phyloP scores from a whole-genome alignment of 2,329 filamentous ascomycete genomes.

The Aspergillus thermomutatus region DNA sequence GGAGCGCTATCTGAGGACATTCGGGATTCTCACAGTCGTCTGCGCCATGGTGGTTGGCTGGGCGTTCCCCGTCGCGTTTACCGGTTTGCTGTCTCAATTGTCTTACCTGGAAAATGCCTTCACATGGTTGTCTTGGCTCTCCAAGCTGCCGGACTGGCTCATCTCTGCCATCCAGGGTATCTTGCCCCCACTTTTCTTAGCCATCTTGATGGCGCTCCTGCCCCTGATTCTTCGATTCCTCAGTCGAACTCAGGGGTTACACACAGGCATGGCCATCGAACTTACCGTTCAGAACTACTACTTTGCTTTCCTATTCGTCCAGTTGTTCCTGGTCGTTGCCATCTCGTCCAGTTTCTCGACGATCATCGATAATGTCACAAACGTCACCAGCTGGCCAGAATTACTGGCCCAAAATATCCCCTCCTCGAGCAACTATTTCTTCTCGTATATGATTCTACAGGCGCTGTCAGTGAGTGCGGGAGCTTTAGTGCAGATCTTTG shows the following conservation, averaged over 20 bases:
- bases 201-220: slow-evolving; percentile 73
- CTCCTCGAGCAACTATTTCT: slow-evolving; percentile 91
- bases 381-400: slow-evolving; percentile 66
- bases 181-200: slow-evolving; percentile 72
- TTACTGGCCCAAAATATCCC: slow-evolving; percentile 77
- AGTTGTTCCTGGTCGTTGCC: slow-evolving; percentile 90
- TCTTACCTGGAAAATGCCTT: slow-evolving; percentile 64
- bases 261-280: slow-evolving; percentile 74
- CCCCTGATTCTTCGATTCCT: slow-evolving; percentile 75
- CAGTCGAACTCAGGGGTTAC: slow-evolving; percentile 70
- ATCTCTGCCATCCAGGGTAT: slow-evolving; percentile 78
- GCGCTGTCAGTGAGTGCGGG: slow-evolving; percentile 87
- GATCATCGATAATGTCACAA: slow-evolving; percentile 60
- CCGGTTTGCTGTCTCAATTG: slow-evolving; percentile 76
- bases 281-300: slow-evolving; percentile 90
- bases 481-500: slow-evolving; percentile 78
- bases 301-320: slow-evolving; percentile 90
- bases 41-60: slow-evolving; percentile 78
- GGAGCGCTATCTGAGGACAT: slow-evolving; percentile 74
- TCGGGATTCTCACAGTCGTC: slow-evolving; percentile 63
- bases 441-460: slow-evolving; percentile 96
- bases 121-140: slow-evolving; percentile 68
- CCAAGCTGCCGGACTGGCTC: slow-evolving; percentile 57
- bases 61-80: slow-evolving; percentile 87
- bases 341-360: slow-evolving; percentile 73